Percentiles rank a stretch among this genome's conserved stretches.
Conservation (phyloP, 2,329 filamentous ascomycete species). For the Colletotrichum sp. region DNA sequence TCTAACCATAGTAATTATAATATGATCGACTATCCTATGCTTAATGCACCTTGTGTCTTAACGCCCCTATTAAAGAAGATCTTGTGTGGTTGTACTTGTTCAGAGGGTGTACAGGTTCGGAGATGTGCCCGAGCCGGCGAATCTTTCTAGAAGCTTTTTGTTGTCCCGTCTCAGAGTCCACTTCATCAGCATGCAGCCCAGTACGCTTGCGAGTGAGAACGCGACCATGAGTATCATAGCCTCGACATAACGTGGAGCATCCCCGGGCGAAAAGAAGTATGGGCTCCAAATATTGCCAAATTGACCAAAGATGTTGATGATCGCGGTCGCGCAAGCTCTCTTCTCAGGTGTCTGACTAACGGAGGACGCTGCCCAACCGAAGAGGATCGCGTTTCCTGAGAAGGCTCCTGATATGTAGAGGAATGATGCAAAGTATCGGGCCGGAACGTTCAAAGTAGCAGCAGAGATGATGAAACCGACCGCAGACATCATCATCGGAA, state of each 20-base stretch:
- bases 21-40: background rate
- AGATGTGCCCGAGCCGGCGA: background rate
- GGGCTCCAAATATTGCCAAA: conserved; percentile 43
- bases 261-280: conserved; percentile 37
- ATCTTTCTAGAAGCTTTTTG: background rate
- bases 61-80: background rate
- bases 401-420: conserved; percentile 31
- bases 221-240: conserved; percentile 28
- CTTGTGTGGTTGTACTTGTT: no score
- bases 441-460: conserved; percentile 54
- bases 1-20: background rate
- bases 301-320: conserved; percentile 40
- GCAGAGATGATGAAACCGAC: conserved; percentile 65
- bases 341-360: conserved; percentile 41
- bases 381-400: conserved; percentile 34
- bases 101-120: background rate
- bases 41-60: background rate
- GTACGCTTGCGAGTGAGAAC: background rate
- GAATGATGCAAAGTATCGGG: conserved; percentile 48
- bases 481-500: conserved; percentile 45
- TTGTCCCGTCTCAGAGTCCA: background rate
- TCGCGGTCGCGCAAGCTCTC: conserved; percentile 35
- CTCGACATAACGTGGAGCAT: conserved; percentile 30
- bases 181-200: background rate
- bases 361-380: conserved; percentile 35